phyloP scores from a whole-genome alignment of 176 grass and related monocot species.

The Secale cereale region DNA sequence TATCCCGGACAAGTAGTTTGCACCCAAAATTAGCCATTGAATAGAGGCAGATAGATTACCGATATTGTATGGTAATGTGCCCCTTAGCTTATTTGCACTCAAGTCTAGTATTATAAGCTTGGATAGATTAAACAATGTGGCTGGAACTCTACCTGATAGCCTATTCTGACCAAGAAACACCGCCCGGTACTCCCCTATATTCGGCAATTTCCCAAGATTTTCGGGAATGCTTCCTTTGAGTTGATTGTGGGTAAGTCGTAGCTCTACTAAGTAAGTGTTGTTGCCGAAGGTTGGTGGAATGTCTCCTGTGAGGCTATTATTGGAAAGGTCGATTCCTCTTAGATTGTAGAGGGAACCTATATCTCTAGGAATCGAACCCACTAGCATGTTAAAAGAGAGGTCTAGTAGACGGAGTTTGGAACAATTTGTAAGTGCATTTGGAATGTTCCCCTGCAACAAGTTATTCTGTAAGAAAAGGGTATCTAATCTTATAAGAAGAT shows the following conservation, averaged over 20 bases:
- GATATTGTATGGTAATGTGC: background rate
- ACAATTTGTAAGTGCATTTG: background rate
- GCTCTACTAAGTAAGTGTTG: background rate
- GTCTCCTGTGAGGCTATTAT: background rate
- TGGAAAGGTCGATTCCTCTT: fast-evolving
- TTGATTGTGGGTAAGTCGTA: background rate
- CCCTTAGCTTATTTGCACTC: background rate
- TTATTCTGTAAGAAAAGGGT: fast-evolving
- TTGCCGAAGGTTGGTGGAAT: background rate
- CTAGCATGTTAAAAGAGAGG: background rate
- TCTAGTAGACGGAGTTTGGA: background rate
- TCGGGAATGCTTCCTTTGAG: background rate
- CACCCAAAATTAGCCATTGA: background rate
- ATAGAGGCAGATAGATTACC: background rate
- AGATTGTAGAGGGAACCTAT: background rate
- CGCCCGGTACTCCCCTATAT: background rate
- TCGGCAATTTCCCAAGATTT: background rate
- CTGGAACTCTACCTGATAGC: background rate
- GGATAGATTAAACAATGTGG: background rate
- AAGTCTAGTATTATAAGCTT: background rate
- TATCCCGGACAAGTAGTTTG: background rate
- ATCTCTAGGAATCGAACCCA: background rate
- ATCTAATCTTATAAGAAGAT: background rate
- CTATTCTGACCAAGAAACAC: background rate
- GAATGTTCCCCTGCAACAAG: background rate